Conservation (phyloP, 192 early-diverging fungal species). For the Backusella psychrophila region DNA sequence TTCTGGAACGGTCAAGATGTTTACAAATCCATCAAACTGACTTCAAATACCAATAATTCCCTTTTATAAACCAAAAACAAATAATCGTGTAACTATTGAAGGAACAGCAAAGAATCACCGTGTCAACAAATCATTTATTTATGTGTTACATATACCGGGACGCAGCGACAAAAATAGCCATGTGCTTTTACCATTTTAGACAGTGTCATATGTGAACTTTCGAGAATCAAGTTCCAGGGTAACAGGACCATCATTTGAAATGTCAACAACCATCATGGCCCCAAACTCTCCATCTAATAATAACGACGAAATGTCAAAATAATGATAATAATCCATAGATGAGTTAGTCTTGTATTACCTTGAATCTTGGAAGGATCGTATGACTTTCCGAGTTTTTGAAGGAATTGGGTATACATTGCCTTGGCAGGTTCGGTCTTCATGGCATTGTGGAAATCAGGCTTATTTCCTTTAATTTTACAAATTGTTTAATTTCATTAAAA, state of each 20-base stretch:
- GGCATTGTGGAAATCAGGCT: conserved; percentile 92
- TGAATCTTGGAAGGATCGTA: conserved; percentile 69
- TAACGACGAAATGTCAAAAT: not conserved
- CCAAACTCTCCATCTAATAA: conserved; percentile 85
- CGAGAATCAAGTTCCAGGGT: conserved; percentile 57
- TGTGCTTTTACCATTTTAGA: not conserved
- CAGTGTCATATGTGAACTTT: conserved; percentile 44
- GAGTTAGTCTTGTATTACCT: conserved; percentile 42
- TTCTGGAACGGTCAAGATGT: too few species aligned
- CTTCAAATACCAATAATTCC: too few species aligned
- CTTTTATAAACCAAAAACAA: too few species aligned
- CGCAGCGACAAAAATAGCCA: not conserved
- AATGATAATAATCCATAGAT: not conserved
- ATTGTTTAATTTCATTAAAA: not conserved
- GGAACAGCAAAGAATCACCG: not conserved
- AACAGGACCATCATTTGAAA: conserved; percentile 82
- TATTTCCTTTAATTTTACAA: conserved; percentile 45
- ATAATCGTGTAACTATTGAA: too few species aligned
- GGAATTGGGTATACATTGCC: conserved; percentile 73
- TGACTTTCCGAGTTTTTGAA: conserved; percentile 60
- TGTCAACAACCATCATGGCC: conserved; percentile 93
- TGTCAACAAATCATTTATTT: not conserved
- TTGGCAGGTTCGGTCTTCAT: conserved; percentile 72
- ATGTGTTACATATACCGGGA: not conserved
- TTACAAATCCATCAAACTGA: too few species aligned